Evolutionary conservation across 1,284 basidiomycete genomes (phyloP), one percentile per base, ranked within the genome.

Genomic region (Apiotrichum veenhuisii): DNA sequence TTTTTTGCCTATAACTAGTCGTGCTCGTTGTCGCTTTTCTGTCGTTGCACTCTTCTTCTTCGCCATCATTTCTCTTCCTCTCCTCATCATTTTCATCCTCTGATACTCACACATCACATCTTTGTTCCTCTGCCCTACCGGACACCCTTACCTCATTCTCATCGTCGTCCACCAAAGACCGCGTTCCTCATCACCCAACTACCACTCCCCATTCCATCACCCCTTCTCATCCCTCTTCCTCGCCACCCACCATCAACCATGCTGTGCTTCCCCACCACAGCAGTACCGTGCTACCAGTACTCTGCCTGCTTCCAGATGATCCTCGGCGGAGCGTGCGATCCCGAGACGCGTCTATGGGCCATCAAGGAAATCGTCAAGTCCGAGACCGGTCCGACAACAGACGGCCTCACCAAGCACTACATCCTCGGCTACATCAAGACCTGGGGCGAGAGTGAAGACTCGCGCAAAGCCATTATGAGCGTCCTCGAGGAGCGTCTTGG

Each of bases 401-500:
- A 40, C 5, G 27, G 38, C 23, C 12, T 43, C 12, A 43, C 45
- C 10, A 20, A 46, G 10, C 14, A 18, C n/a, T 20, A 48, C 30
- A 41, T 52, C 8, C 26, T 56, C 14, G 30, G 42, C 2, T 22
- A 26, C 30, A 46, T 52, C 53, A 47, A 52, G 42, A 38, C 34
- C 2, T 55, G 41, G 22, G 55, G 52, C 15, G 22, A 50, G 20
- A 52, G 49, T 37, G 53, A 69, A n/a, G 64, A 64, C 14, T 56
- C 66, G 23, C 54, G 63, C 25, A 72, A 72, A 48, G 53, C 67
- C 50, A 70, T 75, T 44, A 58, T 72, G 59, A 66, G 63, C 1
- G 69, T 72, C 0, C 34, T 72, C 48, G 71, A 68, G 50, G 50
- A 36, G 27, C 69, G 73, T 22, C 62, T 75, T n/a, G 64, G 61